phyloP scores from a whole-genome alignment of 441 rosid genomes.

The Arabidopsis hybrid region DNA sequence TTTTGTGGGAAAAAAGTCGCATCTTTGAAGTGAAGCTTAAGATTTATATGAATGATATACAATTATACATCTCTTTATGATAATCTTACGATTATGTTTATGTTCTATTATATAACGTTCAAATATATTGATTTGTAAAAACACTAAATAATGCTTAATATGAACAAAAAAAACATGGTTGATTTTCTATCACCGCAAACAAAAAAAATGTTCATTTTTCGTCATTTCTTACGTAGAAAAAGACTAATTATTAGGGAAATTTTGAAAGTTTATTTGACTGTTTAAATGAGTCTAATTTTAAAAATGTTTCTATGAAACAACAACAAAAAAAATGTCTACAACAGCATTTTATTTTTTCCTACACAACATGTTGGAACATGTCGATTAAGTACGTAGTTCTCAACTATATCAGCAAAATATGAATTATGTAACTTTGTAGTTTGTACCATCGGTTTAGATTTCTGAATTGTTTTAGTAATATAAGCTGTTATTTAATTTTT shows the following conservation, averaged over 20 bases:
- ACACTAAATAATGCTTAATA: background rate
- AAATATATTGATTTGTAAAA: too few species aligned
- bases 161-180: background rate
- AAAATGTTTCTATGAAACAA: background rate
- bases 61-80: constrained; percentile 21
- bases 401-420: too few species aligned
- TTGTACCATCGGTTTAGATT: too few species aligned
- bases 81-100: background rate
- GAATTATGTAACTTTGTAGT: too few species aligned
- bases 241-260: too few species aligned
- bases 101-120: background rate
- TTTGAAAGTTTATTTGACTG: background rate
- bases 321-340: background rate
- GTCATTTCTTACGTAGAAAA: background rate
- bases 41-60: constrained; percentile 33
- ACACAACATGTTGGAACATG: background rate
- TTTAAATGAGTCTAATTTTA: background rate
- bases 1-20: background rate
- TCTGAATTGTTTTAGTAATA: too few species aligned
- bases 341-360: background rate
- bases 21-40: constrained; percentile 37
- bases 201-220: background rate
- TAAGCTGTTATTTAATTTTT: too few species aligned
- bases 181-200: background rate
- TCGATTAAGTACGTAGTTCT: too few species aligned